Conservation (phyloP, 1,139 yeast genomes). For the Geotrichum europaeum region DNA sequence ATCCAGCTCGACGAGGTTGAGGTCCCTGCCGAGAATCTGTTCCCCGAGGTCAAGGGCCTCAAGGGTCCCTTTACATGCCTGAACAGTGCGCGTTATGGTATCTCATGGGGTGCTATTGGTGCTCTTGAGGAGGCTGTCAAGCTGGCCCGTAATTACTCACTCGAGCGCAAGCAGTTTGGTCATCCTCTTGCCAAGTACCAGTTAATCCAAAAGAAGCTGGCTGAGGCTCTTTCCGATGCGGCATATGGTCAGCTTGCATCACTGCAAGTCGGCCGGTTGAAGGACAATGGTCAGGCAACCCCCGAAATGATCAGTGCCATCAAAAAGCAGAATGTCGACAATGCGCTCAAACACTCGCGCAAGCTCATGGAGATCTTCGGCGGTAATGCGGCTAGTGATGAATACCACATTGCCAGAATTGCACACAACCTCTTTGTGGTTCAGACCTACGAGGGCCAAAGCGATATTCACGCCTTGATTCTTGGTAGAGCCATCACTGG, state of each 20-base stretch:
- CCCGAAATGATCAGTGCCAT: constrained; percentile 43
- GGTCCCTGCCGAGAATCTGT: constrained; percentile 40
- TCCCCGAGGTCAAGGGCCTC: constrained; percentile 38
- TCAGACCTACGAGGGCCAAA: constrained; percentile 44
- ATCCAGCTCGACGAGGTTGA: constrained; percentile 42
- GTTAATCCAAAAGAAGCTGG: constrained; percentile 40
- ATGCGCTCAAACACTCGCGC: constrained; percentile 37
- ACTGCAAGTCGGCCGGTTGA: constrained; percentile 40
- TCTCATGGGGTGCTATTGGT: constrained; percentile 44
- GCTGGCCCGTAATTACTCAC: constrained; percentile 37
- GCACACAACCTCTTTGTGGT: constrained; percentile 42
- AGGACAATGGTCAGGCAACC: constrained; percentile 36
- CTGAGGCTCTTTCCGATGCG: constrained; percentile 40
- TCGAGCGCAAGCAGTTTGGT: constrained; percentile 40
- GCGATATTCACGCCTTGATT: constrained; percentile 41
- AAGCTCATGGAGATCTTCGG: constrained; percentile 42
- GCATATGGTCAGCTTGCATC: constrained; percentile 40
- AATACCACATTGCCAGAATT: constrained; percentile 42
- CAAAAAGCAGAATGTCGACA: constrained; percentile 42
- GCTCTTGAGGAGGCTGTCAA: constrained; percentile 40
- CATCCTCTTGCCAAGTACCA: constrained; percentile 40
- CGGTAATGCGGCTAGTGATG: constrained; percentile 42
- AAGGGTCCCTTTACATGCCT: constrained; percentile 44
- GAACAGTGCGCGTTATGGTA: constrained; percentile 42
- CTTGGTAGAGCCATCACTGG: constrained; percentile 43